Evolutionary conservation across 345 rosid genomes (phyloP).

Genomic region (Rhizophora mangle): DNA sequence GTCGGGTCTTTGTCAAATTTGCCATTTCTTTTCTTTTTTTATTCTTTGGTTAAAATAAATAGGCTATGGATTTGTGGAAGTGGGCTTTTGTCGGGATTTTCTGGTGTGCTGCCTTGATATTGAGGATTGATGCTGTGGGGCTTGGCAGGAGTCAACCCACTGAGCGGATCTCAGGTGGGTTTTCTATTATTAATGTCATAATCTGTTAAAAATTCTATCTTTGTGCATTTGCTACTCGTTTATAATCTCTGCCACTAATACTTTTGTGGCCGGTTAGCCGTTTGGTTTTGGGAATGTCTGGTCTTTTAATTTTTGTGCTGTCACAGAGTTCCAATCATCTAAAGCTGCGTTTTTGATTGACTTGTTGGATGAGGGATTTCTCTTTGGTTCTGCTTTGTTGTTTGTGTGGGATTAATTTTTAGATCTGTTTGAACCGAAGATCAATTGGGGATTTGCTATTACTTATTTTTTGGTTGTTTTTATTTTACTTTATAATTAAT

Average conservation of each 20-base stretch:
- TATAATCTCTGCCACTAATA: background rate
- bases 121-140: slow-evolving; percentile 47
- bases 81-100: slow-evolving; percentile 47
- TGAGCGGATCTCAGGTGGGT: slow-evolving; percentile 82
- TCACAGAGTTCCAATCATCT: background rate
- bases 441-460: too few species aligned
- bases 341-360: slow-evolving; percentile 3
- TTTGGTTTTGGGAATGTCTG: slow-evolving; percentile 4
- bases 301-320: background rate
- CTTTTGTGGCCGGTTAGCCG: background rate
- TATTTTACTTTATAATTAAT: too few species aligned
- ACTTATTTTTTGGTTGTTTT: too few species aligned
- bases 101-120: slow-evolving; percentile 29
- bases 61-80: slow-evolving; percentile 46
- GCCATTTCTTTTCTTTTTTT: background rate
- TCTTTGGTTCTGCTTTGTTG: background rate
- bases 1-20: slow-evolving; percentile 14
- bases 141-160: slow-evolving; percentile 65
- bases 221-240: background rate
- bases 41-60: slow-evolving; percentile 2
- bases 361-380: background rate
- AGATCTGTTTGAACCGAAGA: background rate
- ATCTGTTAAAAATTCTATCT: background rate
- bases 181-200: slow-evolving; percentile 5
- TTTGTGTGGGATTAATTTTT: background rate